Conservation (phyloP, 2,329 filamentous ascomycete genomes). For the Eutypella sp. region DNA sequence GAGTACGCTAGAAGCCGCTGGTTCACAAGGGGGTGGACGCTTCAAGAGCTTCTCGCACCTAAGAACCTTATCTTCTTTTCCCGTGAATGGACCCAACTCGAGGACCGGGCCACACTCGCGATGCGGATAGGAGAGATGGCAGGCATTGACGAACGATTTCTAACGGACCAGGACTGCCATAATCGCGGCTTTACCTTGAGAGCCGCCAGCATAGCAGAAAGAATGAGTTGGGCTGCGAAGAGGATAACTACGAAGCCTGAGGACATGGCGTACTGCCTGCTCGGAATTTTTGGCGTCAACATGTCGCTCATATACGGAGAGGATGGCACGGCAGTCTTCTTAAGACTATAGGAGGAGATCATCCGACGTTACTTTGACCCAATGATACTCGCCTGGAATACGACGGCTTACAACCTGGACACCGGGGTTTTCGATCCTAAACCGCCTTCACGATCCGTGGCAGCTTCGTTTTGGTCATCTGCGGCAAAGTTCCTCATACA, state of each 20-base stretch:
- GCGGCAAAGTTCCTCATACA: too few relatives aligned
- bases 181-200: background rate
- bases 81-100: background rate
- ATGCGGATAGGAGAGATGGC: background rate
- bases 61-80: background rate
- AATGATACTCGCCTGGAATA: background rate
- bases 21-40: constrained; percentile 1
- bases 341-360: background rate
- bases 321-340: background rate
- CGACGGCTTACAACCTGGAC: too few relatives aligned
- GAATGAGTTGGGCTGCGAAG: background rate
- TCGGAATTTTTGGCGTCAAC: background rate
- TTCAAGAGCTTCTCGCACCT: constrained; percentile 1
- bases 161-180: background rate
- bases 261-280: background rate
- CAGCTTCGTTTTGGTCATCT: too few relatives aligned
- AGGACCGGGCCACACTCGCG: background rate
- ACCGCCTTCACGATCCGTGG: too few relatives aligned
- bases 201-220: background rate
- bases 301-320: background rate
- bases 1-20: background rate
- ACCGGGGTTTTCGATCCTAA: too few relatives aligned
- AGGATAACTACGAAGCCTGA: background rate
- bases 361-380: background rate
- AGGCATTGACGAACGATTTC: background rate